A percentile compares a stretch with the other conserved stretches of the same genome.
phyloP scores from a whole-genome alignment of 2,329 filamentous ascomycete genomes.

The Microcyclospora tardicrescens region DNA sequence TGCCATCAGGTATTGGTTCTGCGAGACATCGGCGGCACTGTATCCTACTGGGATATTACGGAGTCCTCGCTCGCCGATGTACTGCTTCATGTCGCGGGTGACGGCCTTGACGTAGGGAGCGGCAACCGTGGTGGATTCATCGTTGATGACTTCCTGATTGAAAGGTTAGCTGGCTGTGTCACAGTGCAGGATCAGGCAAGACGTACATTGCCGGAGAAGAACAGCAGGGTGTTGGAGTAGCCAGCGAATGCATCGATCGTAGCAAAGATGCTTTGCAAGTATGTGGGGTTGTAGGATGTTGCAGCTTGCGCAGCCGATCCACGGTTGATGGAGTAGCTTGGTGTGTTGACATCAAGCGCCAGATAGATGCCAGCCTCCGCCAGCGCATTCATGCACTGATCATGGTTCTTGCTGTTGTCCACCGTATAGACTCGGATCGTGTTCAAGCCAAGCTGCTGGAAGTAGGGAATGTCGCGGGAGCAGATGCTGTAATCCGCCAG shows the following conservation, averaged over 20 bases:
- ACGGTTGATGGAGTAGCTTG: conserved; percentile 75
- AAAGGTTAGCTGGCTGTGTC: conserved; percentile 28
- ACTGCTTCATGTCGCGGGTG: conserved; percentile 67
- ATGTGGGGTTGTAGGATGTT: conserved; percentile 70
- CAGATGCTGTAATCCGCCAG: conserved; percentile 57
- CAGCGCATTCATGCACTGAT: conserved; percentile 69
- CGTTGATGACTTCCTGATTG: conserved; percentile 52
- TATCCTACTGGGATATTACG: conserved; percentile 64
- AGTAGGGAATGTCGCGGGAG: conserved; percentile 64
- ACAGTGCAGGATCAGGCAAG: too few species aligned
- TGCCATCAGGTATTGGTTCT: conserved; percentile 74
- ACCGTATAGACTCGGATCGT: conserved; percentile 86
- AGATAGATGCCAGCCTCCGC: conserved; percentile 80
- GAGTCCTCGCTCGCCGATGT: conserved; percentile 56
- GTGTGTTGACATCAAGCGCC: conserved; percentile 78
- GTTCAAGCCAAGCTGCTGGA: conserved; percentile 76
- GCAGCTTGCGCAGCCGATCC: conserved; percentile 38
- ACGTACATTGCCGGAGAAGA: conserved; percentile 56
- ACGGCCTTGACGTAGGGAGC: conserved; percentile 57
- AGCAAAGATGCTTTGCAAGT: conserved; percentile 73
- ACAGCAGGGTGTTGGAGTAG: conserved; percentile 74
- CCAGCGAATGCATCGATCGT: conserved; percentile 71
- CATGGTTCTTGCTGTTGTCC: conserved; percentile 69
- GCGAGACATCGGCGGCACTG: conserved; percentile 68
- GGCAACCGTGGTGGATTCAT: conserved; percentile 44